phyloP scores from a whole-genome alignment of 2,329 filamentous ascomycete genomes.

The Ilyonectria sp. region DNA sequence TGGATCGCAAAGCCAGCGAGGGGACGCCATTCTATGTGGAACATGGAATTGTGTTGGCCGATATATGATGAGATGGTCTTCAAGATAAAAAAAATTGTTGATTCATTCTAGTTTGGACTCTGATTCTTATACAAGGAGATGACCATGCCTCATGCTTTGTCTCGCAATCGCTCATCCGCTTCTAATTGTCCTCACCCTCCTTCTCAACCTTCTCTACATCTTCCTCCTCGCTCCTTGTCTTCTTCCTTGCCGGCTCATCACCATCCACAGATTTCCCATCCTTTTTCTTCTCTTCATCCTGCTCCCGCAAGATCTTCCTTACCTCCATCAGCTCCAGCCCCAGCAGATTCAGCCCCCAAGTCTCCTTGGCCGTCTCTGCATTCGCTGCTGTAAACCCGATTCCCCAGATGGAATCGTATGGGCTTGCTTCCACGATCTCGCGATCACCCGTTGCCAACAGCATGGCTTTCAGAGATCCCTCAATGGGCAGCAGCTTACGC shows the following conservation, averaged over 20 bases:
- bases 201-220: constrained; percentile 1
- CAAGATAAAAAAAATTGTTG: background rate
- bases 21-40: too few relatives aligned
- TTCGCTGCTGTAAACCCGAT: constrained; percentile 70
- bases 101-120: constrained; percentile 11
- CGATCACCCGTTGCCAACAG: constrained; percentile 72
- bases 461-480: constrained; percentile 59
- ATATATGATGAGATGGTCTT: background rate
- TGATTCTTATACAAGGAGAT: constrained; percentile 27
- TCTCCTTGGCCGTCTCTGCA: constrained; percentile 61
- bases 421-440: constrained; percentile 74
- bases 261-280: background rate
- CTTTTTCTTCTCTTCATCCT: constrained; percentile 44
- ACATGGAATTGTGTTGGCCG: background rate
- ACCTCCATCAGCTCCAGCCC: constrained; percentile 75
- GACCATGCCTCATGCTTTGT: background rate
- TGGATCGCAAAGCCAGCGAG: too few relatives aligned
- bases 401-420: constrained; percentile 76
- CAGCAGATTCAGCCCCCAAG: constrained; percentile 77
- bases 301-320: constrained; percentile 65
- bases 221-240: constrained; percentile 14
- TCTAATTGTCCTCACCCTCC: background rate
- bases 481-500: constrained; percentile 45
- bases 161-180: constrained; percentile 11
- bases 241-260: constrained; percentile 9